Conservation (phyloP, 2,329 filamentous ascomycete species). For the Epicoccum sorghinum region DNA sequence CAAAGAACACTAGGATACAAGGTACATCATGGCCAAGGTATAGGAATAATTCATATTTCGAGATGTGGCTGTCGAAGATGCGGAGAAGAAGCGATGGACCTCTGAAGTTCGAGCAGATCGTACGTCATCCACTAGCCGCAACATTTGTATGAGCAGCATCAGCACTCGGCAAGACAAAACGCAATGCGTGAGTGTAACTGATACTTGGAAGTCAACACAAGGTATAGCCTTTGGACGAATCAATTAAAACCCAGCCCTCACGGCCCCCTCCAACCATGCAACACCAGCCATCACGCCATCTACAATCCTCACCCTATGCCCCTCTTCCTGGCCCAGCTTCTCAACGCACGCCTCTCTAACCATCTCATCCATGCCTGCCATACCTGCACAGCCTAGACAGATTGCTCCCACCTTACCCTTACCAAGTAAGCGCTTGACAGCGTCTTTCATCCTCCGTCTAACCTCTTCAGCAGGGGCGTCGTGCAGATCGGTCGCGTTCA, state of each 20-base stretch:
- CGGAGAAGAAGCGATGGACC: background rate
- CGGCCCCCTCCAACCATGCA: constrained; percentile 62
- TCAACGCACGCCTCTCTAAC: constrained; percentile 73
- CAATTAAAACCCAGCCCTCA: constrained; percentile 44
- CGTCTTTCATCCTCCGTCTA: constrained; percentile 67
- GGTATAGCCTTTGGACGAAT: background rate
- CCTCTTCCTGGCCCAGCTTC: constrained; percentile 65
- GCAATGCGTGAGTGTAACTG: background rate
- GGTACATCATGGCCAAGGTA: background rate
- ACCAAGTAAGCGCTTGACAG: constrained; percentile 69
- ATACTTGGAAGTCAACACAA: background rate
- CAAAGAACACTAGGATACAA: background rate
- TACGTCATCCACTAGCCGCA: constrained; percentile 9
- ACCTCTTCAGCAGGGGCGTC: constrained; percentile 69
- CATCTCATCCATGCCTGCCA: constrained; percentile 81
- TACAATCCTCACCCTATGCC: constrained; percentile 69
- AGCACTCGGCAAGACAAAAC: background rate
- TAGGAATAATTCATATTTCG: background rate
- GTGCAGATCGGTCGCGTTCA: constrained; percentile 82
- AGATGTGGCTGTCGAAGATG: background rate
- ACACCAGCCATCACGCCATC: constrained; percentile 80
- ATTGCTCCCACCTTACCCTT: constrained; percentile 68
- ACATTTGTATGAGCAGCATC: background rate
- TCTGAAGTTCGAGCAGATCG: background rate
- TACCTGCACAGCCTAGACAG: constrained; percentile 87